Evolutionary conservation across 2,329 filamentous ascomycete species (phyloP), one percentile per base, ranked within the genome.

Genomic region (Alternaria arborescens): DNA sequence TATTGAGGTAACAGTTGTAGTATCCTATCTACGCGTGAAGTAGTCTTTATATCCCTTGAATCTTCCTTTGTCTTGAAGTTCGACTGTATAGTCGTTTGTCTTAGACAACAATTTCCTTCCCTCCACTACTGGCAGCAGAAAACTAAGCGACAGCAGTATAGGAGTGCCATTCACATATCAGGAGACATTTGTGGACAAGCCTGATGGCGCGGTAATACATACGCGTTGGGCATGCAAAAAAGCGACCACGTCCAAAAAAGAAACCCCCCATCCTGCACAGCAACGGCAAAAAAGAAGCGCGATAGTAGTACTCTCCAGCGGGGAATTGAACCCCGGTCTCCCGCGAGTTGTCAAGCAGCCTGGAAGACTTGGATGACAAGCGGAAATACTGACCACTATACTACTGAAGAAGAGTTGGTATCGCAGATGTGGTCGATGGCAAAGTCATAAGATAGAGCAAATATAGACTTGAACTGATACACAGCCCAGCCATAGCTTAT

Each of bases 351-450:
- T 12, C 20, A 22, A 11, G n/a, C 36, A n/a, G 36, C 5, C 36
- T n/a, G 0, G 36, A 47, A 32, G 18, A 5, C 26, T 47, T 38
- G n/a, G 12, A 14, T 50, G 46, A 50, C 46, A 50, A 50, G 46
- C 46, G 46, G 46, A 50, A 50, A 50, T 50, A 50, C 46, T 50
- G 46, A 50, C 46, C 46, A 50, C 46, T 50, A 50, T 50, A 50
- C 46, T 50, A 50, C 46, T 50, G 46, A 50, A 50, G 46, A 50
- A 50, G 46, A 50, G 46, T 36, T 10, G 46, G 14, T 50, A 26
- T 50, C 46, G 46, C 46, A 34, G 20, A 36, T 26, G 10, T 36
- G 30, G 14, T 34, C n/a, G 20, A 38, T 50, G 20, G 5, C 8
- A 38, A 12, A 26, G 5, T 10, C 4, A 14, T 16, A 34, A 11